phyloP scores from a whole-genome alignment of 2,329 filamentous ascomycete genomes.

The Chaetomiaceae sp. region DNA sequence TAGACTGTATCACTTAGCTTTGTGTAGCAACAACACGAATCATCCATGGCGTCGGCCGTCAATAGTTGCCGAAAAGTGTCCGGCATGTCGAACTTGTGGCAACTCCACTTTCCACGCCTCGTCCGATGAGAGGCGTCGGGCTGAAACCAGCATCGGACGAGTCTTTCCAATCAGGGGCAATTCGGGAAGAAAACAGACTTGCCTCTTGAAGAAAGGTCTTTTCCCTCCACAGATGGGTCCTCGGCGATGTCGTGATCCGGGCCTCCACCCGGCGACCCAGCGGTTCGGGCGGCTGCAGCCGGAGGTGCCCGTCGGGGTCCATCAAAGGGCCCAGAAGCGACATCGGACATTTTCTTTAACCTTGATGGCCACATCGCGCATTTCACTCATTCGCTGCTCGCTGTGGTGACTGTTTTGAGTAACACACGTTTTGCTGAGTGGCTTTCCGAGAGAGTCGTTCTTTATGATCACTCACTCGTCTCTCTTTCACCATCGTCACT shows the following conservation, averaged over 20 bases:
- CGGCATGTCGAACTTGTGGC: neutral
- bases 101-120: slow-evolving; percentile 3
- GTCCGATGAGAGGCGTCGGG: neutral
- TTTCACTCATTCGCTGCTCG: neutral
- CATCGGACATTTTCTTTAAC: slow-evolving; percentile 1
- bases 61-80: neutral
- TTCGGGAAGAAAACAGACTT: neutral
- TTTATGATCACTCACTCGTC: no score
- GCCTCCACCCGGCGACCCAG: neutral
- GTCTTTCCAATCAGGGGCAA: neutral
- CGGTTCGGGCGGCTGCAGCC: neutral
- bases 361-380: neutral
- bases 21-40: slow-evolving; percentile 2
- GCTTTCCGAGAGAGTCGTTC: no score
- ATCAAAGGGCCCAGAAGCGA: slow-evolving; percentile 7
- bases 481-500: no score
- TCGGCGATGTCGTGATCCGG: slow-evolving; percentile 3
- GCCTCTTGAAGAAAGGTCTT: neutral
- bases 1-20: slow-evolving; percentile 9
- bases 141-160: neutral
- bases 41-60: neutral
- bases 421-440: no score
- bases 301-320: neutral
- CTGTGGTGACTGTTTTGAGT: no score
- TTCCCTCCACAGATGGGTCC: neutral